These are phyloP conservation scores for Cryptosporidium canis DNA, from an alignment of 169 alveolate genomes.

Conservation along the genomic window DNA sequence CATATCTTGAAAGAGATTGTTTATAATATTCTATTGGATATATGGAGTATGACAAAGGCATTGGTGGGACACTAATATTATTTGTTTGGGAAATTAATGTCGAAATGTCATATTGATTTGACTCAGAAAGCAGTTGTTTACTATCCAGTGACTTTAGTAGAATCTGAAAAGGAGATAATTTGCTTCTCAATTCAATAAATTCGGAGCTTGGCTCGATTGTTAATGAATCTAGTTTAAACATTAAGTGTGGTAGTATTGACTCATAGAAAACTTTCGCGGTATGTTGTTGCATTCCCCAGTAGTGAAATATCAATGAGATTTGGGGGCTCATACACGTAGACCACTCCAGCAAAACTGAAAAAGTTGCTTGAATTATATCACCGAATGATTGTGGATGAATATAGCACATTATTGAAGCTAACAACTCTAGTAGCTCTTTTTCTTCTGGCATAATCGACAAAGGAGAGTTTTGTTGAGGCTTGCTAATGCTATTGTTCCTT, in stretches of 20 bases:
- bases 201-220: constrained; percentile 33
- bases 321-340: constrained; percentile 63
- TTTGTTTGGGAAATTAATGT: constrained; percentile 10
- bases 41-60: constrained; percentile 33
- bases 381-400: constrained; percentile 72
- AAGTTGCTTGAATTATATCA: constrained; percentile 65
- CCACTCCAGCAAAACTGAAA: constrained; percentile 56
- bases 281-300: constrained; percentile 69
- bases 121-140: neutral
- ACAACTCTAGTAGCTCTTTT: constrained; percentile 48
- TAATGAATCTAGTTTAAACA: constrained; percentile 37
- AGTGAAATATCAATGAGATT: constrained; percentile 54
- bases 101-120: constrained; percentile 21
- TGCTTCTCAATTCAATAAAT: constrained; percentile 16
- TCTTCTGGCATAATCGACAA: constrained; percentile 69
- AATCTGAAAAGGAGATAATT: constrained; percentile 17
- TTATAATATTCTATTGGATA: constrained; percentile 49
- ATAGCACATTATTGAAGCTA: constrained; percentile 52
- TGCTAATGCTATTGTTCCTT: neutral
- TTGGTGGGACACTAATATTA: constrained; percentile 5
- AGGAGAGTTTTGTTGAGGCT: constrained; percentile 5
- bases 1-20: constrained; percentile 54
- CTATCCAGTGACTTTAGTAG: neutral
- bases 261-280: constrained; percentile 41
- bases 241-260: constrained; percentile 51